A percentile compares a stretch with the other conserved stretches of the same genome.
These are phyloP conservation scores for Nymphaea thermarum DNA, from an alignment of 164 flowering plant genomes.

Conservation along the genomic window DNA sequence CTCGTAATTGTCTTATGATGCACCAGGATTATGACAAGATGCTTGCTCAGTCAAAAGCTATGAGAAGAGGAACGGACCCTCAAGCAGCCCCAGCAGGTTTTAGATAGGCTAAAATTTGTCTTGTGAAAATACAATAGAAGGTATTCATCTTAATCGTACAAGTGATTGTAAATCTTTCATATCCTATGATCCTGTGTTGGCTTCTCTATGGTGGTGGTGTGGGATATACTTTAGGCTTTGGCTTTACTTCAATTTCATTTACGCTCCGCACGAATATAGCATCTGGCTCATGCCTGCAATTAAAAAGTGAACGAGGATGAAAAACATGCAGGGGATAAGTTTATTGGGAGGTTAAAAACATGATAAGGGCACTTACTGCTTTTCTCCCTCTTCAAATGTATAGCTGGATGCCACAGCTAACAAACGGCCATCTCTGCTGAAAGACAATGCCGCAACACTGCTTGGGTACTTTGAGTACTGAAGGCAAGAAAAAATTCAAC, in stretches of 20 bases:
- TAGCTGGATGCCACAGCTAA: slow-evolving; percentile 94
- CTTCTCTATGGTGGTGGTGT: background rate
- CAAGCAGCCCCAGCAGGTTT: slow-evolving; percentile 63
- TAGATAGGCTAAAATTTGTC: slow-evolving; percentile 16
- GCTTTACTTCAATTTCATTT: slow-evolving; percentile 91
- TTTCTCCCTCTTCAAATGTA: slow-evolving; percentile 86
- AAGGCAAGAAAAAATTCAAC: background rate
- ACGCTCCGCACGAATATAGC: slow-evolving; percentile 77
- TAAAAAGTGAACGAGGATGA: background rate
- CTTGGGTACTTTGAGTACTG: slow-evolving; percentile 82
- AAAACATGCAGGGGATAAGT: background rate
- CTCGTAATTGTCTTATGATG: background rate
- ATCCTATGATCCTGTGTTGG: background rate
- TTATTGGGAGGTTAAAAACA: background rate
- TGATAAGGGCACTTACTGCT: slow-evolving; percentile 39
- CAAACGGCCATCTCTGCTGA: slow-evolving; percentile 85
- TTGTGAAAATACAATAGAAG: background rate
- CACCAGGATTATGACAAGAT: slow-evolving; percentile 50
- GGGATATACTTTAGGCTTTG: slow-evolving; percentile 76
- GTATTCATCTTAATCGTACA: no score
- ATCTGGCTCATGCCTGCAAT: slow-evolving; percentile 91
- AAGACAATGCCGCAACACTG: slow-evolving; percentile 85
- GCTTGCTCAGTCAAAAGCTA: slow-evolving; percentile 62
- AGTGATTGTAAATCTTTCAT: background rate
- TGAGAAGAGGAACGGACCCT: slow-evolving; percentile 39